phyloP scores from a whole-genome alignment of 2,329 filamentous ascomycete species.

The Phialocephala sp. region DNA sequence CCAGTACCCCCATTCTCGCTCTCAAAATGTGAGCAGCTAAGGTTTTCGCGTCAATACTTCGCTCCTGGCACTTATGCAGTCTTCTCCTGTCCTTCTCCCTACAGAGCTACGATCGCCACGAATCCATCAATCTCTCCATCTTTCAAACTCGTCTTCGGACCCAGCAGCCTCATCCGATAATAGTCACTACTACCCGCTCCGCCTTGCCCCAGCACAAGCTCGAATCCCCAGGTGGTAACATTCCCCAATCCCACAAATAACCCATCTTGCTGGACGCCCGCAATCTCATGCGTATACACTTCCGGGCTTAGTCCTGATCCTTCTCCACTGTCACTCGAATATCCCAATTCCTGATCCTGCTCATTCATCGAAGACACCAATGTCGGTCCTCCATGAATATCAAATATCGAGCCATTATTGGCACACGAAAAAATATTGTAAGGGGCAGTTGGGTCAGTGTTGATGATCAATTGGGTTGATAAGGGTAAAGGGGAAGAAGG shows the following conservation, averaged over 20 bases:
- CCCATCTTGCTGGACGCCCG: background rate
- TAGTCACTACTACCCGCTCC: background rate
- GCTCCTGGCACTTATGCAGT: background rate
- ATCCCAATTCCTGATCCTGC: background rate
- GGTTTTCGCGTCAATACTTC: too few relatives aligned
- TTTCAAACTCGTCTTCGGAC: background rate
- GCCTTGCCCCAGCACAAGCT: background rate
- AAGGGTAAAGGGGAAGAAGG: too few relatives aligned
- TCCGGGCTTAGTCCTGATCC: background rate
- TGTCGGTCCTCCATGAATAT: background rate
- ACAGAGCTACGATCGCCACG: background rate
- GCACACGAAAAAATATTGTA: background rate
- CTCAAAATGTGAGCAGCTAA: too few relatives aligned
- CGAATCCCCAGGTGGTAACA: slow-evolving; percentile 1
- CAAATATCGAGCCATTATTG: background rate
- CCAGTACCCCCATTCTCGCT: too few relatives aligned
- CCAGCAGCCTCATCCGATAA: slow-evolving; percentile 6
- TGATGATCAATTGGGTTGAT: background rate
- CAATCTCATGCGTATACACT: background rate
- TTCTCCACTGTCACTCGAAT: background rate
- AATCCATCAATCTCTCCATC: background rate
- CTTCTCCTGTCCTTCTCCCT: background rate
- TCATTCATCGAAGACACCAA: background rate
- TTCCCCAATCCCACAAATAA: background rate
- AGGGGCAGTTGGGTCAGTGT: background rate